These are phyloP conservation scores for Basidioascus undulatus DNA, from an alignment of 768 basidiomycete species.

Conservation along the genomic window DNA sequence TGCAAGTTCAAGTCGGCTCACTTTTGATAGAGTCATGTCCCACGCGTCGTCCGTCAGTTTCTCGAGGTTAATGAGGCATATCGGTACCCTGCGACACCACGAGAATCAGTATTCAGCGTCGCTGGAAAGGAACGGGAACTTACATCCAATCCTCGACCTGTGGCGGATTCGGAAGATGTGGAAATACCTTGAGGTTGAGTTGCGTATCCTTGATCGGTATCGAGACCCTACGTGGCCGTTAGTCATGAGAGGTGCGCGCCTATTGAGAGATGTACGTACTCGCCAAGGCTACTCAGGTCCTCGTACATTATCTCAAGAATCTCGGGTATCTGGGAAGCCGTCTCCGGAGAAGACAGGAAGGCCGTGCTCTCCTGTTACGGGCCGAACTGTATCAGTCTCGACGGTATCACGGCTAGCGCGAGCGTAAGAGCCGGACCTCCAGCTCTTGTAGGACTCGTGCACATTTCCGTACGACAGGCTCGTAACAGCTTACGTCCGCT, in stretches of 20 bases:
- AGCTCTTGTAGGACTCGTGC: conserved; percentile 67
- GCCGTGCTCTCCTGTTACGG: conserved; percentile 49
- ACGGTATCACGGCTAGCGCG: too few relatives aligned
- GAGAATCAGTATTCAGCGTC: too few relatives aligned
- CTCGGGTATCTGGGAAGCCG: conserved; percentile 36
- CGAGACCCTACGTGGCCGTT: too few relatives aligned
- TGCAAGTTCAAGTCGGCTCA: conserved; percentile 14
- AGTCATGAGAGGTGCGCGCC: too few relatives aligned
- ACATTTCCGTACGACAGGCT: conserved; percentile 83
- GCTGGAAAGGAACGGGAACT: too few relatives aligned
- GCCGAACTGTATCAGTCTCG: too few relatives aligned
- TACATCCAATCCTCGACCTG: conserved; percentile 77
- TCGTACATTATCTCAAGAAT: conserved; percentile 92
- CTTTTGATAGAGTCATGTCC: conserved; percentile 86
- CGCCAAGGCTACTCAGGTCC: conserved; percentile 84
- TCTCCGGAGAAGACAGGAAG: conserved; percentile 53
- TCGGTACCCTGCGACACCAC: too few relatives aligned
- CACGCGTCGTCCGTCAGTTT: conserved; percentile 71
- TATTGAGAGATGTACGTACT: too few relatives aligned
- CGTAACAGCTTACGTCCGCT: conserved; percentile 83
- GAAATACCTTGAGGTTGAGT: conserved; percentile 88
- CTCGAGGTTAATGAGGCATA: conserved; percentile 60
- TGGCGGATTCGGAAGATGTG: conserved; percentile 85
- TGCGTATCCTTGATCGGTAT: too few relatives aligned
- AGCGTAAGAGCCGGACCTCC: conserved; percentile 27